Base-by-base conservation (phyloP, 345 rosid species). In the Euphorbia lathyris region DNA sequence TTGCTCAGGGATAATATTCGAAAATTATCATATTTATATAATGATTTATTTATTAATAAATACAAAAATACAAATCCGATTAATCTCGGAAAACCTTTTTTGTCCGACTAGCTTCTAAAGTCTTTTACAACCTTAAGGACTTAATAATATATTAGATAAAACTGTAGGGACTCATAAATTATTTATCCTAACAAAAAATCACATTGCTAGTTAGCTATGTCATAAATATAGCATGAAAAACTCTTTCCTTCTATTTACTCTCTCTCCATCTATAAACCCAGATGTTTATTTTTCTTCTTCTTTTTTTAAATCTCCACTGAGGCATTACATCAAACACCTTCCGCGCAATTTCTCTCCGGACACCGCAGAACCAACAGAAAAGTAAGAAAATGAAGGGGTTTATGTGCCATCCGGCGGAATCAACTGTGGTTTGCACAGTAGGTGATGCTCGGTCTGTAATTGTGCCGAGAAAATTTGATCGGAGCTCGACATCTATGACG, bases 381-480 rank as follows among this genome's bases (percentile, higher is more conserved):
- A 67, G 63, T 23, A 78, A 72, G 74, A 73, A 61, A 76, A 83
- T 78, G 85, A 85, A 76, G 77, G 87, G 91, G 9, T 80, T 87
- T 74, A 85, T 83, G 87, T 87, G 91, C 82, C 89, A 77, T 56
- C 83, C 91, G 23, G 58, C 79, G 3, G 81, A 82, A 45, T 83
- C 81, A 50, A 83, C 78, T 50, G 82, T 82, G 22, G 81, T 74
- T 22, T 87, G 91, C 82, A 63, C 78, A 63, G 71, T 80, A 0
- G 67, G 53, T 3, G 86, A 82, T 79, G 76, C 82, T 25, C 71
- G 82, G 8, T 78, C 83, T 0, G 87, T 74, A 16, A 65, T 83
- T 34, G 66, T 74, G 47, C 87, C 91, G 5, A 80, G 82, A 57
- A 77, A 76, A 53, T 72, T 72, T 14, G 71, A 66, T 29, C 62